Evolutionary conservation across 2,329 filamentous ascomycete species (phyloP), one percentile per base, ranked within the genome.

Genomic region (Aspergillus unguis): DNA sequence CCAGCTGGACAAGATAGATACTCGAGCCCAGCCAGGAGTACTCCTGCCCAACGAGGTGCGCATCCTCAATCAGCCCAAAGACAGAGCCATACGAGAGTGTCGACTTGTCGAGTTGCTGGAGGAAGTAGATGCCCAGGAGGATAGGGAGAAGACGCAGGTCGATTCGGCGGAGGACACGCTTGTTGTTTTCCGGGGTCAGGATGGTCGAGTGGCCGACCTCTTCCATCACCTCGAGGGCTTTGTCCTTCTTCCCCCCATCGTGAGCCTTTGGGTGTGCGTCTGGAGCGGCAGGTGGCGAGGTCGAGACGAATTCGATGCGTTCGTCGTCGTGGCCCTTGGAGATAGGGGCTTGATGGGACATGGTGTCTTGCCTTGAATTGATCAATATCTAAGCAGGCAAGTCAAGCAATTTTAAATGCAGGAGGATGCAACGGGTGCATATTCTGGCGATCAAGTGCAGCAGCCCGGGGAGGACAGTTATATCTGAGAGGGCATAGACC

Each of bases 71-170:
- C 8, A 87, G 72, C 2, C 83, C 83, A 58, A 86, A 86, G 8
- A 86, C 80, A 0, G 83, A 84, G 2, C 81, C 81, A 60, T 85
- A 86, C 2, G 70, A 74, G 2, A 86, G 72, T 0, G 81, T 83
- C 0, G 82, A 78, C 65, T 86, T 86, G 70, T 86, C 84, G 5
- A 85, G 72, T 8, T 78, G 79, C 57, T 86, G 84, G 0, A 86
- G 74, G 61, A 83, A 85, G 67, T 86, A 86, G 23, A 85, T 80
- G 5, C 76, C 75, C 8, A 85, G 71, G 52, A 86, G 78, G 49
- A 81, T 75, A 0, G 80, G 79, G 9, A 82, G 67, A 25, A 83
- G 72, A 46, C 73, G 65, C 26, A 77, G 62, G 60, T 82, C 80
- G 50, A 82, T 81, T 56, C 73, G 74, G 28, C 74, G 72, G 36